Conservation (phyloP, 164 flowering plant genomes). For the Piper betle region DNA sequence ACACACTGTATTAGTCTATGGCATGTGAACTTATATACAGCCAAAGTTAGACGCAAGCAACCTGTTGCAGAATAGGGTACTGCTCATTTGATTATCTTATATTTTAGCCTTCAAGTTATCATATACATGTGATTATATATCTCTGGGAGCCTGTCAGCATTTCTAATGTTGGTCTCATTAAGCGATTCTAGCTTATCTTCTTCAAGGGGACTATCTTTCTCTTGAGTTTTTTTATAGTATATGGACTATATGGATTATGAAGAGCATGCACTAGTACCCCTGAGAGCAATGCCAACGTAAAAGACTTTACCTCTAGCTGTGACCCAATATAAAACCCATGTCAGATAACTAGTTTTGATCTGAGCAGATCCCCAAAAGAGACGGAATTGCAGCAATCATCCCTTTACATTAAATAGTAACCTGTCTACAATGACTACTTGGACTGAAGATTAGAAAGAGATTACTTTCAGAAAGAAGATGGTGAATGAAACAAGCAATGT, state of each 20-base stretch:
- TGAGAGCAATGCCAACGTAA: neutral
- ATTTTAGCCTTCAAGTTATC: neutral
- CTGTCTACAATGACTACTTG: neutral
- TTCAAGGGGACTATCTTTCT: too few species aligned
- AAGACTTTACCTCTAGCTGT: neutral
- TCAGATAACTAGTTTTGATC: neutral
- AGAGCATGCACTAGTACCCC: neutral
- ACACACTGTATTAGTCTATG: neutral
- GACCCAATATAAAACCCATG: too few species aligned
- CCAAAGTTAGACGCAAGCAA: neutral
- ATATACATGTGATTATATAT: neutral
- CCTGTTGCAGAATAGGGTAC: neutral
- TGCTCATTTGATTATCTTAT: neutral
- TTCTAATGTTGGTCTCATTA: too few species aligned
- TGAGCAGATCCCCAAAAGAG: neutral
- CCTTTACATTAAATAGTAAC: neutral
- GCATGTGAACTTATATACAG: neutral
- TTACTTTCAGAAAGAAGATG: neutral
- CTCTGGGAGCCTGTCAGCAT: neutral
- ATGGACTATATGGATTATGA: too few species aligned
- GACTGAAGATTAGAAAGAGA: neutral
- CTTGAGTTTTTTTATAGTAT: too few species aligned
- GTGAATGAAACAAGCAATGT: neutral
- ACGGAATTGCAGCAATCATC: too few species aligned
- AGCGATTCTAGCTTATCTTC: too few species aligned